These are phyloP conservation scores for Podospora bellae-mahoneyi DNA, from an alignment of 495 filamentous ascomycete species.

Conservation along the genomic window DNA sequence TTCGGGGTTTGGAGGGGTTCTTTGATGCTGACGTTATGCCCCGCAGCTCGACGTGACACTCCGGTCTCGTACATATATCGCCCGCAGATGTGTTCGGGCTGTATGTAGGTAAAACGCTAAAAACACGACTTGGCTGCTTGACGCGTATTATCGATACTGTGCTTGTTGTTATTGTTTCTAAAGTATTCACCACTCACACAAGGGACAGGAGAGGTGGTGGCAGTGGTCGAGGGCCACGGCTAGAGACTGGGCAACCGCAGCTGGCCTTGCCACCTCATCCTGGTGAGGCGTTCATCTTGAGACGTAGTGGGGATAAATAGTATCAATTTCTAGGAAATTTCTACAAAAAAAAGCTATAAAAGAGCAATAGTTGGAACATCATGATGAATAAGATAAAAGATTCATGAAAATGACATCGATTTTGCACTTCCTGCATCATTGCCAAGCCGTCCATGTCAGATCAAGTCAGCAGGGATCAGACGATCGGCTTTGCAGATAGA, in stretches of 20 bases:
- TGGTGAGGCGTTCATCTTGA: neutral
- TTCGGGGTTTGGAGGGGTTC: neutral
- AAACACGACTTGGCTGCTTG: neutral
- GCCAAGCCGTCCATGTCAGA: neutral
- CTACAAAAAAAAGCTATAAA: neutral
- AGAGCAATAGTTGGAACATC: neutral
- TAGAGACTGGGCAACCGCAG: neutral
- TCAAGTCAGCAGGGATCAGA: neutral
- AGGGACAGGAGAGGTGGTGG: neutral
- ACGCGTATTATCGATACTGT: neutral
- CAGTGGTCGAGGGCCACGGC: neutral
- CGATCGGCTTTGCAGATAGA: slow-evolving; percentile 1
- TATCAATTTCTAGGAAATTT: neutral
- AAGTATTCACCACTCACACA: neutral
- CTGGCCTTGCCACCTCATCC: neutral
- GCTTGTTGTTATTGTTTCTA: neutral
- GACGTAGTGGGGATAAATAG: neutral
- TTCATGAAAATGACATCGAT: neutral
- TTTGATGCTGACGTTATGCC: neutral
- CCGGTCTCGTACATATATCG: neutral
- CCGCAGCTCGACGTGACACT: neutral
- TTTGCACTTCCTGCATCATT: neutral
- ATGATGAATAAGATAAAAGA: neutral
- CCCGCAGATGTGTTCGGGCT: neutral
- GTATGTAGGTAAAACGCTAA: neutral